Evolutionary conservation across 495 filamentous ascomycete species (phyloP).

Genomic region (Glonium stellatum): DNA sequence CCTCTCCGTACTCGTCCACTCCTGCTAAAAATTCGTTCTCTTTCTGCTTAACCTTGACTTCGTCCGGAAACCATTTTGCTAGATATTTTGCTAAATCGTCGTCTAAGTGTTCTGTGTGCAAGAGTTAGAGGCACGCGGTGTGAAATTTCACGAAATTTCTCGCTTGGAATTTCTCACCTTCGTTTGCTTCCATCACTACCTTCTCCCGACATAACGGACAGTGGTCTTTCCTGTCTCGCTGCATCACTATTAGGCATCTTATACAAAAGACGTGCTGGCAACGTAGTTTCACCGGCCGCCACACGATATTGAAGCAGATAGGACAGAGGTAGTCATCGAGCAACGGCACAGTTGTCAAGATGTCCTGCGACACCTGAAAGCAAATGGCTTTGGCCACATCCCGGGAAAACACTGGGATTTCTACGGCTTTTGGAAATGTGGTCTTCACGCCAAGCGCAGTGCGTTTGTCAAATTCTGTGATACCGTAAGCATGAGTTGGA

Average conservation of each 20-base stretch:
- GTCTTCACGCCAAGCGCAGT: slow-evolving; percentile 56
- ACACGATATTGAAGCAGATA: slow-evolving; percentile 61
- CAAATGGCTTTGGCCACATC: slow-evolving; percentile 58
- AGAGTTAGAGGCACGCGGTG: neutral
- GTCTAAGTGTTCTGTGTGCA: slow-evolving; percentile 50
- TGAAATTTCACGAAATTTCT: neutral
- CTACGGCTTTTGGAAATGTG: slow-evolving; percentile 47
- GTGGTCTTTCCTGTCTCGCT: slow-evolving; percentile 47
- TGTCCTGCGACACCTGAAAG: slow-evolving; percentile 54
- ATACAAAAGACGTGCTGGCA: slow-evolving; percentile 68
- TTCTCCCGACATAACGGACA: slow-evolving; percentile 64
- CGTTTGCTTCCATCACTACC: slow-evolving; percentile 53
- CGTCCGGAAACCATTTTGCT: slow-evolving; percentile 62
- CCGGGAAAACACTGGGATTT: slow-evolving; percentile 46
- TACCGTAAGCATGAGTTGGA: neutral
- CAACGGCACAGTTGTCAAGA: slow-evolving; percentile 61
- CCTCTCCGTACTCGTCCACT: slow-evolving; percentile 47
- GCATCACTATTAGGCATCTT: slow-evolving; percentile 63
- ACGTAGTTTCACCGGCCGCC: slow-evolving; percentile 57
- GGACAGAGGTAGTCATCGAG: slow-evolving; percentile 67
- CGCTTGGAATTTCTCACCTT: slow-evolving; percentile 34
- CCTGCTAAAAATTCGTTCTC: slow-evolving; percentile 50
- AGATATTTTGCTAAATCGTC: slow-evolving; percentile 51
- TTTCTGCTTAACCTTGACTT: slow-evolving; percentile 57
- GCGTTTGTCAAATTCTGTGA: slow-evolving; percentile 68